phyloP scores from a whole-genome alignment of 2,329 filamentous ascomycete genomes.

The Clarireedia monteithiana region DNA sequence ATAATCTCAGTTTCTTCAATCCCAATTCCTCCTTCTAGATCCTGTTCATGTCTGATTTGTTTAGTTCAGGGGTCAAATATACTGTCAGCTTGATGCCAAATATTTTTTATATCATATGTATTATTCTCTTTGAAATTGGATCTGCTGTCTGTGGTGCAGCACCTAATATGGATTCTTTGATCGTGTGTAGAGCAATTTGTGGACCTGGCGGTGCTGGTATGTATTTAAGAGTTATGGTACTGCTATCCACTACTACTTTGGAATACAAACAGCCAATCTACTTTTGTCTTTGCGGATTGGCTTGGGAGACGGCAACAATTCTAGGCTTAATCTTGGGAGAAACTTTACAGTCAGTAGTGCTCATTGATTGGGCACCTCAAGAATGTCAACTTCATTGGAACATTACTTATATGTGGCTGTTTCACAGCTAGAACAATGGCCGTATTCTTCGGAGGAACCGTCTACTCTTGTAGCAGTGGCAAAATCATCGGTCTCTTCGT shows the following conservation, averaged over 20 bases:
- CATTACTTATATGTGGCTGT: background rate
- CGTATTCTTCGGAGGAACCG: background rate
- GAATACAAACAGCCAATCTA: conserved; percentile 30
- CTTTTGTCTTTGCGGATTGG: background rate
- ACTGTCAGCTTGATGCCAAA: conserved; percentile 21
- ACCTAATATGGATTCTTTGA: conserved; percentile 33
- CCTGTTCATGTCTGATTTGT: background rate
- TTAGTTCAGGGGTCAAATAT: conserved; percentile 16
- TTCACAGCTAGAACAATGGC: conserved; percentile 12
- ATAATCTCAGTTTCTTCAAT: background rate
- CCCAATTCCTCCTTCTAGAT: background rate
- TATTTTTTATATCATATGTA: conserved; percentile 15
- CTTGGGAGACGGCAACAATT: background rate
- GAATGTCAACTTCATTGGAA: conserved; percentile 30
- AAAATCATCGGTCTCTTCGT: conserved; percentile 29
- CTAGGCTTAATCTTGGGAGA: background rate
- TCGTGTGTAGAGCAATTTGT: conserved; percentile 35
- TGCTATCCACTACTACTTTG: conserved; percentile 33
- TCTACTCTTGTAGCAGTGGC: conserved; percentile 1
- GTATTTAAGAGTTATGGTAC: conserved; percentile 39
- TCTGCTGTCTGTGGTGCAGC: conserved; percentile 25
- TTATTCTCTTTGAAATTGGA: conserved; percentile 19
- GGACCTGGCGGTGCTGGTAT: conserved; percentile 31
- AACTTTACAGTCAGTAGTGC: background rate
- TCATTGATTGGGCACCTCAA: background rate